These are phyloP conservation scores for Goffeauzyma gilvescens DNA, from an alignment of 768 basidiomycete species.

Conservation along the genomic window DNA sequence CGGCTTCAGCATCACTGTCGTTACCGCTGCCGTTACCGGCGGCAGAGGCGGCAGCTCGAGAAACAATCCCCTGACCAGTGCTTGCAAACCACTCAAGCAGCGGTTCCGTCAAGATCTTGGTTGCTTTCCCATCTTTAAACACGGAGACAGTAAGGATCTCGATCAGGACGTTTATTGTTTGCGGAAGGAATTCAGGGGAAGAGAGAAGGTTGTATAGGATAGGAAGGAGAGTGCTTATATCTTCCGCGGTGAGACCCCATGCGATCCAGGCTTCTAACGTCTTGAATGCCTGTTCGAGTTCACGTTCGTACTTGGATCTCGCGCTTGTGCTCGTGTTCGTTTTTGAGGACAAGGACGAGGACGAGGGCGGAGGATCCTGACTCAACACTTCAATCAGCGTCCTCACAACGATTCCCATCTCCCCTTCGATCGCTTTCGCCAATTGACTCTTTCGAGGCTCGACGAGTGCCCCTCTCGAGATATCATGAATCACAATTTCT, in stretches of 20 bases:
- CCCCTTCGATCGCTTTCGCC: constrained; percentile 46
- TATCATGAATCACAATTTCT: constrained; percentile 67
- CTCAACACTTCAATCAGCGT: constrained; percentile 46
- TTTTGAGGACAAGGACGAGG: too few species aligned
- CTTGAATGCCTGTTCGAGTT: constrained; percentile 52
- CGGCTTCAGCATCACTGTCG: too few species aligned
- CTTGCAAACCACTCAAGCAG: constrained; percentile 53
- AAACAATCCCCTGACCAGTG: too few species aligned
- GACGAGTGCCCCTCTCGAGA: constrained; percentile 53
- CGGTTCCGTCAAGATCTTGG: constrained; percentile 60
- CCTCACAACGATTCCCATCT: constrained; percentile 51
- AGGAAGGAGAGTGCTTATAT: constrained; percentile 42
- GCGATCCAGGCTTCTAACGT: constrained; percentile 72
- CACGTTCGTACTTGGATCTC: too few species aligned
- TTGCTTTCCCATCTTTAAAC: constrained; percentile 50
- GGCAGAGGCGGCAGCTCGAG: too few species aligned
- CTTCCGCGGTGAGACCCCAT: constrained; percentile 44
- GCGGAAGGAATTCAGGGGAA: constrained; percentile 42
- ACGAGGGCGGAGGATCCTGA: too few species aligned
- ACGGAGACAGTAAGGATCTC: constrained; percentile 61
- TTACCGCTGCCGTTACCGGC: too few species aligned
- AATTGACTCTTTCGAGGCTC: constrained; percentile 52
- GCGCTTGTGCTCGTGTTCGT: too few species aligned
- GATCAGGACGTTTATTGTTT: constrained; percentile 48
- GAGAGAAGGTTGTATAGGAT: constrained; percentile 46